Conservation (phyloP, 306 rosid species). For the Corylus avellana region DNA sequence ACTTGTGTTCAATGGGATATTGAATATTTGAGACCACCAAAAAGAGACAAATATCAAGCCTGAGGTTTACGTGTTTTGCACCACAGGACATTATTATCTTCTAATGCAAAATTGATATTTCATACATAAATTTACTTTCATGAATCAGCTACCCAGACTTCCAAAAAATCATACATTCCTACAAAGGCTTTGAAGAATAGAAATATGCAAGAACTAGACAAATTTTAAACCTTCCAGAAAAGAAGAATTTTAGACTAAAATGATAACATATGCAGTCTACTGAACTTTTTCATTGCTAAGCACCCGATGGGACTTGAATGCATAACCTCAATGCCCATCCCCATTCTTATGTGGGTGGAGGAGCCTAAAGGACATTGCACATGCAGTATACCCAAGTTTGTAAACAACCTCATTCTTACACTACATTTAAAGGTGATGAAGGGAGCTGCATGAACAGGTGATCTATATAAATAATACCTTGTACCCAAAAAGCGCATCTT, state of each 20-base stretch:
- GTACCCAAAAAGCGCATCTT: constrained; percentile 86
- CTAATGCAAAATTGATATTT: too few relatives aligned
- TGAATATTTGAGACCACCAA: background rate
- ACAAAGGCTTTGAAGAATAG: background rate
- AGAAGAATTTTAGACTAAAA: constrained; percentile 4
- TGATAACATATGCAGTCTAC: background rate
- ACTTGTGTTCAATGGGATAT: too few relatives aligned
- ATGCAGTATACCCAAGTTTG: background rate
- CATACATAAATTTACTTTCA: too few relatives aligned
- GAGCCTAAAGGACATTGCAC: background rate
- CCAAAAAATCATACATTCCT: background rate
- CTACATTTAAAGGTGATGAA: constrained; percentile 2
- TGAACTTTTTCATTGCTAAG: background rate
- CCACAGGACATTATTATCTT: too few relatives aligned
- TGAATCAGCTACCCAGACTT: background rate
- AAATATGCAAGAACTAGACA: constrained; percentile 18
- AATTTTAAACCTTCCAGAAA: constrained; percentile 12
- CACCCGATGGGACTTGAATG: background rate
- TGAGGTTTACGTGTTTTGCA: too few relatives aligned
- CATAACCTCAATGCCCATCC: background rate
- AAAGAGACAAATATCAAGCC: too few relatives aligned
- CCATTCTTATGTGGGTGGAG: background rate
- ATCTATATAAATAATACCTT: constrained; percentile 51
- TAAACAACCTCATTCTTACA: constrained; percentile 12
- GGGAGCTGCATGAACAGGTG: background rate